phyloP scores from a whole-genome alignment of 148 eudicot species.

The Fallopia convolvulus region DNA sequence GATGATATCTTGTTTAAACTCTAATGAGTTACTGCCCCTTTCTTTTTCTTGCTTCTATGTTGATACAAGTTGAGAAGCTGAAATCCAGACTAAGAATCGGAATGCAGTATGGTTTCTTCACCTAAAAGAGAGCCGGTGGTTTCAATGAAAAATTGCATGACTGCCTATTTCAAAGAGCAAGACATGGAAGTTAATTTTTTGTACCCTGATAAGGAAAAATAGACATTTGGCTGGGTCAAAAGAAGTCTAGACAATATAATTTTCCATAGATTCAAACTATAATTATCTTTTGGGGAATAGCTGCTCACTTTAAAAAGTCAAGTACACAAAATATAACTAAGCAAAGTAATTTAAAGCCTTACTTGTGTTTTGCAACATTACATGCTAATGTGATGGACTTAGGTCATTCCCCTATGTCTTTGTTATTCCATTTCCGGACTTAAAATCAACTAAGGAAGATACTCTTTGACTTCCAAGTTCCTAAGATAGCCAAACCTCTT shows the following conservation, averaged over 20 bases:
- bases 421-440: neutral
- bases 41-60: neutral
- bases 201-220: too few relatives aligned
- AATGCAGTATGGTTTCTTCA: neutral
- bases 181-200: neutral
- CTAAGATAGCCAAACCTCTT: neutral
- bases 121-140: neutral
- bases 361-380: too few relatives aligned
- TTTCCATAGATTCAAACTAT: too few relatives aligned
- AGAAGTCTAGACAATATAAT: too few relatives aligned
- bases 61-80: neutral
- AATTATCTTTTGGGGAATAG: too few relatives aligned
- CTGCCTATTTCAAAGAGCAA: neutral
- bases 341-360: too few relatives aligned
- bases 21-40: neutral
- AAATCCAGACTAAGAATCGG: too few relatives aligned
- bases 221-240: too few relatives aligned
- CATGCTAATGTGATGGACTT: too few relatives aligned
- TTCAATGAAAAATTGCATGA: neutral
- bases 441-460: neutral
- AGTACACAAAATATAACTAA: too few relatives aligned
- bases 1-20: neutral
- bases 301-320: too few relatives aligned
- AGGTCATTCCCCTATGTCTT: neutral
- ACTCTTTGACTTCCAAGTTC: neutral